Base-by-base conservation (phyloP, 2,329 filamentous ascomycete species). In the Colletotrichum musae region DNA sequence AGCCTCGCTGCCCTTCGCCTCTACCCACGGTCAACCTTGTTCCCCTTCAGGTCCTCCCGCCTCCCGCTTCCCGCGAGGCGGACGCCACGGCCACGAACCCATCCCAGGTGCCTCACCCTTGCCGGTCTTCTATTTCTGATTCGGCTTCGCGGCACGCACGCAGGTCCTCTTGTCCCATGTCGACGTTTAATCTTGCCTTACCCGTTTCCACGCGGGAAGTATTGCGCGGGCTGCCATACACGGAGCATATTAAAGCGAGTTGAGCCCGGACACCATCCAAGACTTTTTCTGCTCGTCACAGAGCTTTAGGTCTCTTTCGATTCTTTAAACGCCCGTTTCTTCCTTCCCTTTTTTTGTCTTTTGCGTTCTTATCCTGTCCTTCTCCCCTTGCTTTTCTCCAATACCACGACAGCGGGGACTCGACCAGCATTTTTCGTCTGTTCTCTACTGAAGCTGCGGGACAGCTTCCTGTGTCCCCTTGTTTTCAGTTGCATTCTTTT, bases 381-480 rank as follows among this genome's bases (percentile, higher is more conserved):
- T 52, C 2, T 69, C 63, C 51, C 56, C 64, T 71, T 70, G 63
- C 58, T 60, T 69, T 70, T 36, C 18, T 51, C 21, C 51, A 48
- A 10, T 36, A 62, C 63, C 52, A 64, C 64, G 69, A 71, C 64
- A 61, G 56, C 57, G 18, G 56, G 67, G 50, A 60, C 24, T 39
- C 39, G 57, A 67, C 43, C 62, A 67, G 64, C 53, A 56, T 60
- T 66, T 70, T 67, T 60, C 64, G 63, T 70, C 71, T 68, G 56
- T 65, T 68, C 48, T 73, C 68, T 60, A 67, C 72, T 65, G 73
- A 77, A 77, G 79, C 81, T 77, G 80, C 81, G 51, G 80, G 80
- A 76, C 80, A 76, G 78, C 78, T 80, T 77, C 76, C 65, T 58
- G 70, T 74, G 71, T 75, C 54, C 63, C 70, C 69, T 74, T 73